Base-by-base conservation (phyloP, 306 rosid species). In the Quercus wislizeni region DNA sequence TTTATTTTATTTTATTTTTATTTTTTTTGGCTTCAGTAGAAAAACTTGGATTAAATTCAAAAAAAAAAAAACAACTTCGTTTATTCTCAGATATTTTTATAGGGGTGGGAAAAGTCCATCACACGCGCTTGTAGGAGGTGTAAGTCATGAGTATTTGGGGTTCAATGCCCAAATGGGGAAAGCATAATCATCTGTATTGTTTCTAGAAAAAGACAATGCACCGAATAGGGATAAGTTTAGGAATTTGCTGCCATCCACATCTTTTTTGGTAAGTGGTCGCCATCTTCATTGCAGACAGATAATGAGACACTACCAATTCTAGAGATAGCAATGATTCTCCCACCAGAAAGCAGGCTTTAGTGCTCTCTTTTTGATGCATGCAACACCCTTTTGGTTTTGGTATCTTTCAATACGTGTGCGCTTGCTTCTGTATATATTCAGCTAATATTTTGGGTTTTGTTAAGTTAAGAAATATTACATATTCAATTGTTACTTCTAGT, bases 191-290 rank as follows among this genome's bases (percentile, higher is more conserved):
- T 69, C 41, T 52, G 18, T 65, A 5, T 31, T 18, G 49, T 21
- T 31, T 62, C 61, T 5, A 2, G 33, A 33, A 8, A 75, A 70
- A 75, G 23, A 67, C 6, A 54, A 67, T 62, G 76, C 56, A 51
- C 88, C 86, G 64, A 81, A 85, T 83, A 20, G 27, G 83, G 89
- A 61, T 54, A 87, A 81, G 78, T 81, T 68, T 74, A 81, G 83
- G 89, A 78, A 58, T 59, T 72, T 21, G 25, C 21, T 61, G 52
- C 75, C 73, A 54, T 54, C 12, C 71, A 41, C 46, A 41, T 41
- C 46, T 41, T 41, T 38, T 41, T 41, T 41, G 46, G 46, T 41
- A 41, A 41, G 46, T 41, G 46, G 46, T 0, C 46, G 46, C 46
- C 46, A 41, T 8, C 46, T 8, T 68, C n/a, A 41, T 31, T 28